A percentile compares a stretch with the other conserved stretches of the same genome.
Evolutionary conservation across 140 eudicot genomes (phyloP).

Genomic region (Bidens hawaiensis): DNA sequence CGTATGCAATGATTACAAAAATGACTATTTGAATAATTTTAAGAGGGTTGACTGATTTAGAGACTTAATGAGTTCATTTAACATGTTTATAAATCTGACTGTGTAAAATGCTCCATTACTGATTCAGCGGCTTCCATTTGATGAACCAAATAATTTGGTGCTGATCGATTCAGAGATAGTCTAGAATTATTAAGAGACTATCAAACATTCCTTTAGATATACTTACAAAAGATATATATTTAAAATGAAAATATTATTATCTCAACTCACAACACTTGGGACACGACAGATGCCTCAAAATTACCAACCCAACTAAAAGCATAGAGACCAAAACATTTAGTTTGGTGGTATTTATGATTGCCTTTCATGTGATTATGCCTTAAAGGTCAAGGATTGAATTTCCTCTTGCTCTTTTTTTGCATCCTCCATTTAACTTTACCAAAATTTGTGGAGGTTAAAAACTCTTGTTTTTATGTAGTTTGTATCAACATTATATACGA

Average conservation of each 20-base stretch:
- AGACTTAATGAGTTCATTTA: no score
- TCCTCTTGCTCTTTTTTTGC: neutral
- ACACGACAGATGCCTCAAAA: neutral
- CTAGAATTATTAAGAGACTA: no score
- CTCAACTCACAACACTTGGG: neutral
- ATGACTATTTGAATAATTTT: no score
- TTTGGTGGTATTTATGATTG: neutral
- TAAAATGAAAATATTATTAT: neutral
- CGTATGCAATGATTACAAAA: no score
- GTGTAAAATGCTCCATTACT: no score
- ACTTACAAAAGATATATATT: neutral
- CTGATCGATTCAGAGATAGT: no score
- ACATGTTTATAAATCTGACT: no score
- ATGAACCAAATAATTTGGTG: no score
- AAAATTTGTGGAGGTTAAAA: neutral
- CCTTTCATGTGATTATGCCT: slow-evolving; percentile 4
- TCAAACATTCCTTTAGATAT: neutral
- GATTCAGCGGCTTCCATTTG: no score
- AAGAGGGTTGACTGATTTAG: no score
- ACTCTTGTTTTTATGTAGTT: neutral
- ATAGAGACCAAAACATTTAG: neutral
- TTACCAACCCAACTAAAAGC: neutral
- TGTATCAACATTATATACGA: neutral
- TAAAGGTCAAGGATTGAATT: neutral
- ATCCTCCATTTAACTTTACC: neutral